Conservation (phyloP, 441 rosid genomes). For the Arabidopsis hybrid region DNA sequence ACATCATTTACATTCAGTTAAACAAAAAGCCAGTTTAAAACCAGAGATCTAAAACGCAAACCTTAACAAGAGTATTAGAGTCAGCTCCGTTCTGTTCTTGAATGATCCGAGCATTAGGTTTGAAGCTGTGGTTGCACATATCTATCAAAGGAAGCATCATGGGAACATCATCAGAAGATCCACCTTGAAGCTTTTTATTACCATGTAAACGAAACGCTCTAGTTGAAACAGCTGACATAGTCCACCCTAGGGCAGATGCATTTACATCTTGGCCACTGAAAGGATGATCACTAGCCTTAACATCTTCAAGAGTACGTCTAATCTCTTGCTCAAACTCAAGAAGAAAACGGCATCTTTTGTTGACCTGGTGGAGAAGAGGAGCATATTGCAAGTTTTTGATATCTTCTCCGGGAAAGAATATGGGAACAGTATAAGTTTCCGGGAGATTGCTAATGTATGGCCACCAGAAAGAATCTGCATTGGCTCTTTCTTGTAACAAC, state of each 20-base stretch:
- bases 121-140: constrained; percentile 93
- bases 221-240: constrained; percentile 95
- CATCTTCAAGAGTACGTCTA: constrained; percentile 48
- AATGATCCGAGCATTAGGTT: constrained; percentile 74
- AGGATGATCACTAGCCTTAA: constrained; percentile 65
- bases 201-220: constrained; percentile 84
- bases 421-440: constrained; percentile 77
- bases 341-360: constrained; percentile 88
- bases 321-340: constrained; percentile 79
- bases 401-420: constrained; percentile 89
- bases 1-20: not conserved
- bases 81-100: constrained; percentile 66
- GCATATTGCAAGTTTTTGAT: constrained; percentile 93
- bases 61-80: constrained; percentile 69
- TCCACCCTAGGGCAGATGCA: constrained; percentile 93
- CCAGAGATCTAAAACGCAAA: constrained; percentile 16
- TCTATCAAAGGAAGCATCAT: constrained; percentile 97
- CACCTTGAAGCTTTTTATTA: constrained; percentile 58
- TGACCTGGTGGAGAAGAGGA: constrained; percentile 87
- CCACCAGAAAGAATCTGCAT: constrained; percentile 92
- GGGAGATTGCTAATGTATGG: constrained; percentile 94
- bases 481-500: constrained; percentile 89
- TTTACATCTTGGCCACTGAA: constrained; percentile 72
- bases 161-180: constrained; percentile 54
- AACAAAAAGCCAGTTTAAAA: not conserved